Base-by-base conservation (phyloP, 495 filamentous ascomycete species). In the Penicillium daleae region DNA sequence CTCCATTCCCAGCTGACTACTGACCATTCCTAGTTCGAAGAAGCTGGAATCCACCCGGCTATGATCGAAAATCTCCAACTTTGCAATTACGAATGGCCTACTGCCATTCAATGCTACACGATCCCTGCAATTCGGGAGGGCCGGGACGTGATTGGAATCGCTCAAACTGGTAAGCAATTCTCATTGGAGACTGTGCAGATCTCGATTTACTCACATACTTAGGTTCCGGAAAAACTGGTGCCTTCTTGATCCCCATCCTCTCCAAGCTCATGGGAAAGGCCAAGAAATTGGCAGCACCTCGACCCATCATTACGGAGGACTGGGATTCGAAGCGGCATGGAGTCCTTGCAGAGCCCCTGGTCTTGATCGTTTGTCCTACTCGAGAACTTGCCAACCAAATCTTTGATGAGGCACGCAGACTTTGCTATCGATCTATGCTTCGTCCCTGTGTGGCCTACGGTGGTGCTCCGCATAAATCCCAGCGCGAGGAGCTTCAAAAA, bases 161-260 rank as follows among this genome's bases (percentile, higher is more conserved):
- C 95, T 6, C 94, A 97, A 72, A 99, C 95, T 42, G 95, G 94
- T 97, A 77, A 73, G 86, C 79, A 29, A 49, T n/a, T 7, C 29
- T 29, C 5, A 17, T 24, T 35, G 15, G 15, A 8, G 19, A 13
- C 10, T 12, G 1, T 49, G 19, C 2, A 33, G 32, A 9, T 12
- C 2, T n/a, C 56, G 52, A 27, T 61, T 19, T 29, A 58, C 60
- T 62, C 19, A 67, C 33, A 22, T 49, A 32, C 63, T 8, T 58
- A 98, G 94, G 95, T 24, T 97, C 93, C 40, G 95, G 95, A 58
- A 99, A 99, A 79, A 99, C 95, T 2, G 95, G 89, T 0, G 93
- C 95, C 0, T 99, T 93, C 68, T 73, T 99, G 3, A 88, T 97
- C 59, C 95, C 95, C 0, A 91, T 95, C 48, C 65, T 97, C 42